phyloP scores from a whole-genome alignment of 805 yeast species.

The Wickerhamiella kurtzmanii region DNA sequence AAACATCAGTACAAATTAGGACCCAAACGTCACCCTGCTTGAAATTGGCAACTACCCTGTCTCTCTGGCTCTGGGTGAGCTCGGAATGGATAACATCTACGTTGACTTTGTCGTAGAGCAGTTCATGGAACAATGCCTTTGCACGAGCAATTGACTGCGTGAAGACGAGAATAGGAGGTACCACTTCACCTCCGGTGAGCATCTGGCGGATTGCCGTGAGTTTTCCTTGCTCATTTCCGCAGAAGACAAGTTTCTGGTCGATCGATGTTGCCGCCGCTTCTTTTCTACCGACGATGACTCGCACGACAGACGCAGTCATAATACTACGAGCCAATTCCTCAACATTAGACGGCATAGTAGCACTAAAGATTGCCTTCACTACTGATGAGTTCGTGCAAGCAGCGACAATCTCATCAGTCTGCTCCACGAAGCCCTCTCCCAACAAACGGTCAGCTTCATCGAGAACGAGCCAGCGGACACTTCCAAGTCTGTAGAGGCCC shows the following conservation, averaged over 20 bases:
- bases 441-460: conserved; percentile 95
- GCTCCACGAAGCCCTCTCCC: conserved; percentile 76
- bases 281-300: conserved; percentile 83
- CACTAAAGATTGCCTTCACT: conserved; percentile 76
- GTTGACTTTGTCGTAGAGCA: conserved; percentile 78
- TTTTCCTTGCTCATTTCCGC: conserved; percentile 95
- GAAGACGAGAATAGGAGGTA: conserved; percentile 86
- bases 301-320: conserved; percentile 62
- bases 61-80: conserved; percentile 78
- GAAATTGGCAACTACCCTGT: conserved; percentile 68
- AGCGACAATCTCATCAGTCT: conserved; percentile 72
- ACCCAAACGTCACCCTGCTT: conserved; percentile 91
- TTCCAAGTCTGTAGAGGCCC: conserved; percentile 44
- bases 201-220: conserved; percentile 79
- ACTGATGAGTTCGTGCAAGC: conserved; percentile 34
- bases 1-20: conserved; percentile 87
- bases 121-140: conserved; percentile 85
- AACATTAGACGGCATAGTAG: conserved; percentile 87
- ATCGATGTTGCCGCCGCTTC: conserved; percentile 82
- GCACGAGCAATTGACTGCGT: conserved; percentile 88
- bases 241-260: conserved; percentile 68
- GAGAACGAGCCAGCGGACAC: conserved; percentile 63
- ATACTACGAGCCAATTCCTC: conserved; percentile 77
- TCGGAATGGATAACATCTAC: conserved; percentile 96
- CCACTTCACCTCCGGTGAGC: conserved; percentile 58